Conservation (phyloP, 805 yeast species). For the Jamesozyma rosinii region DNA sequence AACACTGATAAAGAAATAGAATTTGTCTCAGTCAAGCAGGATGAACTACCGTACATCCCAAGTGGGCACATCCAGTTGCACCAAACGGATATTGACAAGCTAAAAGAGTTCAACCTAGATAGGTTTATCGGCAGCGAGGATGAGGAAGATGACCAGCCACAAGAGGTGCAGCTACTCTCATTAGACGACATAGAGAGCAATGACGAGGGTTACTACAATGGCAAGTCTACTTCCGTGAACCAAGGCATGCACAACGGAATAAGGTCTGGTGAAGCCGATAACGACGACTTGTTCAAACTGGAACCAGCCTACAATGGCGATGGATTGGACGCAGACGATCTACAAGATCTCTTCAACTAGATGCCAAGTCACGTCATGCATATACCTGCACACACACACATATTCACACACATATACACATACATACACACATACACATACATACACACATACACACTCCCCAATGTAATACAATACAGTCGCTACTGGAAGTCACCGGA, state of each 20-base stretch:
- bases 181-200: not conserved
- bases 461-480: too few relatives aligned
- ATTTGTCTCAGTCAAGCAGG: slow-evolving; percentile 35
- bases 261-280: slow-evolving; percentile 2
- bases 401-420: too few relatives aligned
- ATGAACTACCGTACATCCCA: slow-evolving; percentile 38
- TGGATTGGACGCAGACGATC: slow-evolving; percentile 20
- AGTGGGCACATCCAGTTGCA: slow-evolving; percentile 36
- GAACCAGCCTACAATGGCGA: slow-evolving; percentile 19
- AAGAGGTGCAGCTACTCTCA: slow-evolving; percentile 2
- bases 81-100: slow-evolving; percentile 24
- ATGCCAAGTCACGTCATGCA: not conserved
- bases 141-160: not conserved
- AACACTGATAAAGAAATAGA: slow-evolving; percentile 21
- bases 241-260: not conserved
- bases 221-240: slow-evolving; percentile 11
- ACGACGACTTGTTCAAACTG: slow-evolving; percentile 1
- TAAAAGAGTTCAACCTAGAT: slow-evolving; percentile 10
- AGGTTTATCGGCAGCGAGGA: not conserved
- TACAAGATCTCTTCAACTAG: slow-evolving; percentile 15
- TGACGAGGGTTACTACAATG: not conserved
- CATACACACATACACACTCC: too few relatives aligned
- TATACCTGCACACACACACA: not conserved
- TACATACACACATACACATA: not conserved
- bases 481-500: too few relatives aligned